A percentile compares a stretch with the other conserved stretches of the same genome.
Evolutionary conservation across 2,329 filamentous ascomycete genomes (phyloP).

Genomic region (Huntiella abstrusa): DNA sequence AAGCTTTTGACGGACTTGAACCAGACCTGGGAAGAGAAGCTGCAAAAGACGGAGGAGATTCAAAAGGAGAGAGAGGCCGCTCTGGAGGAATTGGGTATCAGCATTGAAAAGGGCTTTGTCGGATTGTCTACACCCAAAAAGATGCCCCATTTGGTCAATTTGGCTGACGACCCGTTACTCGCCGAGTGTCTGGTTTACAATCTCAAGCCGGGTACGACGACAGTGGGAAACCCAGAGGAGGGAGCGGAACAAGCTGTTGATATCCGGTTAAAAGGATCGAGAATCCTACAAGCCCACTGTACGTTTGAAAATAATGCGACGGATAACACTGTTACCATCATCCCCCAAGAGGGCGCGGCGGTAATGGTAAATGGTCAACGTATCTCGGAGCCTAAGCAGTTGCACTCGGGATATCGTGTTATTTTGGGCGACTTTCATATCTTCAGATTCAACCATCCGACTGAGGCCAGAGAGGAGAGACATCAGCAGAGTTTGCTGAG

Average conservation of each 20-base stretch:
- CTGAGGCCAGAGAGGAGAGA: slow-evolving; percentile 83
- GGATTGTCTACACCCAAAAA: slow-evolving; percentile 93
- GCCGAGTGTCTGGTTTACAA: slow-evolving; percentile 97
- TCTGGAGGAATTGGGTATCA: slow-evolving; percentile 90
- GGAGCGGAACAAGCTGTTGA: slow-evolving; percentile 58
- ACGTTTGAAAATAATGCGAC: slow-evolving; percentile 77
- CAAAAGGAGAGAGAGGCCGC: slow-evolving; percentile 94
- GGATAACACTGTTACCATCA: slow-evolving; percentile 80
- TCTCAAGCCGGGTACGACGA: slow-evolving; percentile 83
- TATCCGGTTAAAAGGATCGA: slow-evolving; percentile 81
- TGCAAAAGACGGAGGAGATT: slow-evolving; percentile 86
- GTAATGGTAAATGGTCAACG: slow-evolving; percentile 96
- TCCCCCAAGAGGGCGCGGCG: slow-evolving; percentile 77
- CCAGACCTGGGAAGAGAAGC: slow-evolving; percentile 96
- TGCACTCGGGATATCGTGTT: slow-evolving; percentile 83
- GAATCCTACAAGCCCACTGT: slow-evolving; percentile 85
- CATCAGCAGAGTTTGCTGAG: slow-evolving; percentile 48
- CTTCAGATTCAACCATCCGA: slow-evolving; percentile 92
- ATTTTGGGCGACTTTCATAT: slow-evolving; percentile 98
- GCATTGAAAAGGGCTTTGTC: slow-evolving; percentile 95
- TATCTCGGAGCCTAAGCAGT: slow-evolving; percentile 64
- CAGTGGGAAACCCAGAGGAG: slow-evolving; percentile 83
- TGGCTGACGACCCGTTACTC: slow-evolving; percentile 84
- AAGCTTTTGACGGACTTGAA: slow-evolving; percentile 92
- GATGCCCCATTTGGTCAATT: slow-evolving; percentile 95